Evolutionary conservation across 495 filamentous ascomycete species (phyloP), one percentile per base, ranked within the genome.

Genomic region (Penicillium silybi): DNA sequence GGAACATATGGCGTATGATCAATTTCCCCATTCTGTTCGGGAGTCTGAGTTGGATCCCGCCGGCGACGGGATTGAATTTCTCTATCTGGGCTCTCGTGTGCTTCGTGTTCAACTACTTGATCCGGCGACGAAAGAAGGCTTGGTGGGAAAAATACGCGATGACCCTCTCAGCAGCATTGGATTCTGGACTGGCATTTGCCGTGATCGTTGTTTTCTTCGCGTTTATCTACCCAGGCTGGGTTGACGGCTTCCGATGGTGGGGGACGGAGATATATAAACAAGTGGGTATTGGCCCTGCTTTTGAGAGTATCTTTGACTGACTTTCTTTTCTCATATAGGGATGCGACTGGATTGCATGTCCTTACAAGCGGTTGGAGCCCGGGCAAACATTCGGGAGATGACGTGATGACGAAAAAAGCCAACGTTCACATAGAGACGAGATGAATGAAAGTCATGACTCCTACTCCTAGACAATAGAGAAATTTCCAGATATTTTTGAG

Each of bases 131-230:
- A n/a, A 82, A 79, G 13, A 67, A 62, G 1, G 81, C 76, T 5
- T 95, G 90, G 90, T 92, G 87, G 88, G 81, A 80, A 2, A 92
- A 95, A 66, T 95, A 95, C 66, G 92, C 86, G 16, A 92, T 92
- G 86, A 92, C 87, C 1, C 72, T 95, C 25, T 85, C 81, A 32
- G 90, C 90, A 1, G 90, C 87, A 10, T 73, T 95, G 34, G 90
- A 95, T 47, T 90, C 89, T 2, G 87, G 87, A 1, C 62, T 92
- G 15, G 90, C 90, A 3, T 85, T 90, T 58, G 85, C 84, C 0
- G 80, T 92, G 2, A 81, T 93, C 6, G 77, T 92, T 1, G 81
- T 93, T 6, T 93, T 96, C 65, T 93, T 95, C 62, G 85, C 81
- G 0, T 54, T 63, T 41, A 44, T 66, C 22, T 66, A 66, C 9